Base-by-base conservation (phyloP, 768 basidiomycete genomes). In the Mycena olivaceomarginata region DNA sequence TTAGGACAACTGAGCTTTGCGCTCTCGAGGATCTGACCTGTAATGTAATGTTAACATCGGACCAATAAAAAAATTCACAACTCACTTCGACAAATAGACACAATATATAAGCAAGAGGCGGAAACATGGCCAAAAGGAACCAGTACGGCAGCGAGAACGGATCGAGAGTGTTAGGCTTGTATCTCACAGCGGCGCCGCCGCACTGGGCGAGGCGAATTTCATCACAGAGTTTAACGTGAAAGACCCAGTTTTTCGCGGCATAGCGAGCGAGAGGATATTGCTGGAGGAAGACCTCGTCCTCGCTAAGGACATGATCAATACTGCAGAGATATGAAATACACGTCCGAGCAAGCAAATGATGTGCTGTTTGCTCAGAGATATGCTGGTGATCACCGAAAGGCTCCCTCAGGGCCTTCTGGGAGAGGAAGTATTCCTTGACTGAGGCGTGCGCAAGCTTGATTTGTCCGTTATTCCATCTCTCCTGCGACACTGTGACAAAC, bases 291-390 rank as follows among this genome's bases (percentile, higher is more conserved):
- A n/a, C n/a, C n/a, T n/a, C n/a, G n/a, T n/a, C n/a, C n/a, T n/a
- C n/a, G n/a, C n/a, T n/a, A n/a, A n/a, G n/a, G n/a, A n/a, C n/a
- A n/a, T n/a, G 20, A 40, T 43, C 41, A 16, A 43, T 16, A n/a
- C n/a, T n/a, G 62, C 39, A 63, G 40, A 63, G 62, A 43, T 63
- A 63, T 43, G 62, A 13, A 22, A 63, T 63, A 22, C 62, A 63
- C 31, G 62, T 63, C 40, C 62, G 62, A 3, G 62, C 18, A 63
- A 63, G 18, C 62, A 63, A 43, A 10, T 43, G 39, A 63, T 63
- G 62, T 9, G 40, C 62, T 63, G 40, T n/a, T n/a, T 43, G 40
- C 40, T 63, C 62, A 4, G 62, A 41, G 20, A 63, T 22, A 15
- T 51, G 48, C 13, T 60, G 22, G 59, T 13, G n/a, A 39, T 60